Conservation (phyloP, 129 eudicot genomes). For the Pseudognaphalium luteoalbum region DNA sequence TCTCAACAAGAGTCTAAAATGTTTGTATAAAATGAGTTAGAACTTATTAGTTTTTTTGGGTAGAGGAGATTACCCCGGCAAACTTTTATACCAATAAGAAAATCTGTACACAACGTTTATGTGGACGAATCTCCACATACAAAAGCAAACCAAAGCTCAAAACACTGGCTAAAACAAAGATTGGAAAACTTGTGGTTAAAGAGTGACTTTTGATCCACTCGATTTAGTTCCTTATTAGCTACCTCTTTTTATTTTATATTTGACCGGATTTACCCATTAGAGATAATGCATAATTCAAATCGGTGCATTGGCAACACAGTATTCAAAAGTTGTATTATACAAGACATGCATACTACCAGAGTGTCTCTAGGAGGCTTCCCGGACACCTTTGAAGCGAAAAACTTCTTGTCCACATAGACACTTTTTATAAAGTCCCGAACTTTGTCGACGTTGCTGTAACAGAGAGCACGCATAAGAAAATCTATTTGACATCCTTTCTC, state of each 20-base stretch:
- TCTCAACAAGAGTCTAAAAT: neutral
- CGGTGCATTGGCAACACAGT: neutral
- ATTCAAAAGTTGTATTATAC: neutral
- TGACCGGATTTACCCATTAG: neutral
- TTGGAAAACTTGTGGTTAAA: too few species aligned
- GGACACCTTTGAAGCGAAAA: conserved; percentile 54
- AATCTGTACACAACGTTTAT: too few species aligned
- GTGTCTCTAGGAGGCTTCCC: conserved; percentile 86
- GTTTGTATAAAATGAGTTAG: neutral
- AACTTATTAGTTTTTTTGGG: too few species aligned
- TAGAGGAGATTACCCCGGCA: too few species aligned
- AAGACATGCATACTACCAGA: conserved; percentile 43
- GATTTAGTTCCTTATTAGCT: neutral
- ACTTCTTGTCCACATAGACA: conserved; percentile 78
- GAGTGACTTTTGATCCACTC: neutral
- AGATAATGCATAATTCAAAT: neutral
- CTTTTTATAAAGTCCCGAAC: conserved; percentile 80
- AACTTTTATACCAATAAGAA: too few species aligned
- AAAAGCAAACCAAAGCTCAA: too few species aligned
- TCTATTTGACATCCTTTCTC: neutral
- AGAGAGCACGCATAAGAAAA: conserved; percentile 19
- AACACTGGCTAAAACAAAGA: too few species aligned
- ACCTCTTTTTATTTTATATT: neutral
- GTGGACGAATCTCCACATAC: too few species aligned
- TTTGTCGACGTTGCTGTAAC: conserved; percentile 75